Evolutionary conservation across 225 moss, liverwort and hornwort genomes (phyloP), one percentile per base, ranked within the genome.

Genomic region (Ulota crispa): DNA sequence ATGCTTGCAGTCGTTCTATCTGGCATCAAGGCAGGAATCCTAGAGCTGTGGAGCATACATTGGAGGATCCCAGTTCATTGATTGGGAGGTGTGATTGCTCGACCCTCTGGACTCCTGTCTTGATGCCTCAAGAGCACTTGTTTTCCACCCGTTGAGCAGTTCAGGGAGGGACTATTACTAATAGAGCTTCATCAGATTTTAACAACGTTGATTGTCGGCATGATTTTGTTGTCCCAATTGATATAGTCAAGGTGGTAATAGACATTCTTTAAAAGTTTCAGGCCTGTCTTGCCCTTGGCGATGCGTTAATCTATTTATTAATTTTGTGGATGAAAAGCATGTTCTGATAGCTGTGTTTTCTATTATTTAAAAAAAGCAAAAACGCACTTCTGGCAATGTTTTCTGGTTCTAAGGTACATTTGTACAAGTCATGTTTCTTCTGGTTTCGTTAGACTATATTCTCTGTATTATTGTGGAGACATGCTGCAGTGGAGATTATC

Each of bases 21-120:
- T 68, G 69, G 59, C 80, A 77, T 83, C 77, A 80, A 83, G 83
- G 80, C 81, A 83, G 85, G 85, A 85, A 73, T 75, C 83, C 69
- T 73, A 85, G 80, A 81, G 63, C 78, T 68, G 71, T 81, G 78
- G 81, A 88, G 85, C 83, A 80, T 83, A 54, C 80, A 81, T 80
- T 63, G 77, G 67, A 63, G 80, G 56, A 73, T 80, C 85, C 77
- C 80, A 85, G 65, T 77, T 12, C 70, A 55, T 80, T 77, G 63
- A 77, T 80, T 79, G 88, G 82, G 80, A 81, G 77, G 83, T 85
- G 80, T 83, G 80, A 78, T 83, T 85, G 83, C 78, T 82, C 85
- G 73, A 64, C 69, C 31, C 88, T 85, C 80, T 83, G 83, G 83
- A 78, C 74, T 83, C 80, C 88, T 88, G 85, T 73, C 85, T 85